Percentiles rank a stretch among this genome's conserved stretches.
Conservation (phyloP, 805 yeast species). For the Sungouiozyma ichnusensis region DNA sequence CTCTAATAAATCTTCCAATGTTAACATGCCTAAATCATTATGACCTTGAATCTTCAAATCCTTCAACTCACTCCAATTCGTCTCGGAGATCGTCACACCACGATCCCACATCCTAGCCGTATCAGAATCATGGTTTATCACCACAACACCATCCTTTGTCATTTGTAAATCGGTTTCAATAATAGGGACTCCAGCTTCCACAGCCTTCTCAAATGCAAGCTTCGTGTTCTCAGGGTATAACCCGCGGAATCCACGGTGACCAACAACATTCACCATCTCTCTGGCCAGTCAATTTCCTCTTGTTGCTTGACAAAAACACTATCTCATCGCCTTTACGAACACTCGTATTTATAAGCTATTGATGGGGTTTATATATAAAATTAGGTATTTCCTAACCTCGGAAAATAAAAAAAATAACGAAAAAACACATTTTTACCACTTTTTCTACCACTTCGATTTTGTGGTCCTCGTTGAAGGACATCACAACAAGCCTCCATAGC, state of each 20-base stretch:
- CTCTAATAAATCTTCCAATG: constrained; percentile 32
- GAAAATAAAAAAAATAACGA: no score
- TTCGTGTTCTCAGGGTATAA: constrained; percentile 38
- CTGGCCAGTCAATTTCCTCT: no score
- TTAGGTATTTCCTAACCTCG: no score
- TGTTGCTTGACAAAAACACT: no score
- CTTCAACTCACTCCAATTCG: constrained; percentile 29
- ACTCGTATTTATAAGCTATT: no score
- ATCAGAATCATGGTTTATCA: constrained; percentile 43
- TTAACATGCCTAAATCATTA: constrained; percentile 31
- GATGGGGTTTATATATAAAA: no score
- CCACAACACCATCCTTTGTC: constrained; percentile 41
- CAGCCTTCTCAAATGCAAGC: constrained; percentile 37
- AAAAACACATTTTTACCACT: background rate
- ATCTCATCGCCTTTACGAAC: no score
- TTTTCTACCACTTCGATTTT: background rate
- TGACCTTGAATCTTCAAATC: constrained; percentile 28
- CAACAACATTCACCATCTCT: constrained; percentile 15
- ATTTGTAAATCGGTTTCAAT: constrained; percentile 50
- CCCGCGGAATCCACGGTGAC: constrained; percentile 29
- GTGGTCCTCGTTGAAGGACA: no score
- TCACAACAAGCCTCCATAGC: no score
- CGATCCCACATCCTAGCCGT: constrained; percentile 41
- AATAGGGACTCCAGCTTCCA: constrained; percentile 35
- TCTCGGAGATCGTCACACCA: constrained; percentile 30